phyloP scores from a whole-genome alignment of 805 yeast species.

The Pichia pseudocactophila region DNA sequence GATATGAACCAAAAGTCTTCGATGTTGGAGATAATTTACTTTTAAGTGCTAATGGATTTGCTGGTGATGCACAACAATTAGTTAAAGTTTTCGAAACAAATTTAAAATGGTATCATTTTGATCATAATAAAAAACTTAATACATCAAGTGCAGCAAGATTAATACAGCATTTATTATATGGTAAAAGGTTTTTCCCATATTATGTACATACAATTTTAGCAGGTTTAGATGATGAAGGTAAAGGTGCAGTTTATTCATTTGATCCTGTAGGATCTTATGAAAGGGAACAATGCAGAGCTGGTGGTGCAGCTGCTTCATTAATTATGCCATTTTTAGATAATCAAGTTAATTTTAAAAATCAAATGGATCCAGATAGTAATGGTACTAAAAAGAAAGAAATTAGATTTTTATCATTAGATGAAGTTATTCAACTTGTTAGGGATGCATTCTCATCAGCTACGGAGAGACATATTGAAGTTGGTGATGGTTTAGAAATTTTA shows the following conservation, averaged over 20 bases:
- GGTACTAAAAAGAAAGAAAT: constrained; percentile 56
- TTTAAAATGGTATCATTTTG: constrained; percentile 88
- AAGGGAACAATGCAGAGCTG: constrained; percentile 95
- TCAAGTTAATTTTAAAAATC: constrained; percentile 94
- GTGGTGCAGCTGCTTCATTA: constrained; percentile 93
- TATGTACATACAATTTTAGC: constrained; percentile 93
- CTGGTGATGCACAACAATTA: constrained; percentile 88
- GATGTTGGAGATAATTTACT: constrained; percentile 81
- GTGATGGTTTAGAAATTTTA: constrained; percentile 88
- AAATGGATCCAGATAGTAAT: constrained; percentile 68
- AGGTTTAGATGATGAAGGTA: constrained; percentile 85
- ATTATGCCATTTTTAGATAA: constrained; percentile 97
- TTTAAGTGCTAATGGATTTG: constrained; percentile 90
- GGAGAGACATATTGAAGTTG: constrained; percentile 96
- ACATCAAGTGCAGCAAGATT: constrained; percentile 78
- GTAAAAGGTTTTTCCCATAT: constrained; percentile 93
- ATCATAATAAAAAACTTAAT: constrained; percentile 65
- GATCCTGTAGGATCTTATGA: constrained; percentile 98
- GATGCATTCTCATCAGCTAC: constrained; percentile 96
- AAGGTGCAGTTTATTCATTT: constrained; percentile 90
- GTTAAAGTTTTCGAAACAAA: constrained; percentile 62
- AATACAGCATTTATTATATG: constrained; percentile 81
- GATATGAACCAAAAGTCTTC: constrained; percentile 85
- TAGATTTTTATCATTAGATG: constrained; percentile 65
- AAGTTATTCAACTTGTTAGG: constrained; percentile 77